Conservation (phyloP, 2,329 filamentous ascomycete species). For the Epichloe hybrida region DNA sequence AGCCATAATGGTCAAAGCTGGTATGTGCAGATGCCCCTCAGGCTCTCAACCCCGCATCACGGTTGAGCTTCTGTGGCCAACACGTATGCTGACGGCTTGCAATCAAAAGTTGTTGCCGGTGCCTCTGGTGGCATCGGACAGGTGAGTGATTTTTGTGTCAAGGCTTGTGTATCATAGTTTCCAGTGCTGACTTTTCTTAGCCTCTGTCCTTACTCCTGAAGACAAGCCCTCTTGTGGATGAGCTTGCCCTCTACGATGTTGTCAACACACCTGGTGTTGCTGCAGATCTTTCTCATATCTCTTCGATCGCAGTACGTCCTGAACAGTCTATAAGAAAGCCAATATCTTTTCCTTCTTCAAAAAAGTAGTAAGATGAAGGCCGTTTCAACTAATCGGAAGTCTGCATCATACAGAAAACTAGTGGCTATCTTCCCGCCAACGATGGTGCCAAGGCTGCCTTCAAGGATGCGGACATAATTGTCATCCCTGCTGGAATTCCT, state of each 20-base stretch:
- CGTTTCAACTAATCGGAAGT: slow-evolving; percentile 1
- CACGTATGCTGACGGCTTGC: slow-evolving; percentile 7
- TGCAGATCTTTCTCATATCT: slow-evolving; percentile 94
- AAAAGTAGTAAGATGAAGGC: neutral
- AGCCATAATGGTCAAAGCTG: slow-evolving; percentile 46
- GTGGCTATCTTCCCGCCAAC: slow-evolving; percentile 76
- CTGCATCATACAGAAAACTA: slow-evolving; percentile 51
- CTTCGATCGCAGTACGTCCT: slow-evolving; percentile 57
- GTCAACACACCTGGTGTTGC: slow-evolving; percentile 96
- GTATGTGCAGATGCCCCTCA: slow-evolving; percentile 25
- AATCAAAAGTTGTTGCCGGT: slow-evolving; percentile 65
- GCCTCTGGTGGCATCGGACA: slow-evolving; percentile 98
- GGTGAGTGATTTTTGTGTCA: slow-evolving; percentile 35
- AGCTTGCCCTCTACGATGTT: slow-evolving; percentile 97
- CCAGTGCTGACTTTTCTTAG: slow-evolving; percentile 31
- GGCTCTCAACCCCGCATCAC: slow-evolving; percentile 14
- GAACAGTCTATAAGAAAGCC: slow-evolving; percentile 3
- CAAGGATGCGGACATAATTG: slow-evolving; percentile 85
- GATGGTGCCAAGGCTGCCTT: slow-evolving; percentile 78
- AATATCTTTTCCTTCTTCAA: neutral
- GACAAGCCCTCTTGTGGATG: slow-evolving; percentile 72
- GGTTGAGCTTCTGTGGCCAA: neutral
- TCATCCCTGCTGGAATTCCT: slow-evolving; percentile 96
- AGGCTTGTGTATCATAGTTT: neutral
- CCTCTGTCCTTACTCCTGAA: slow-evolving; percentile 95